These are phyloP conservation scores for Yarrowia sp. DNA, from an alignment of 805 yeast species.

Conservation along the genomic window DNA sequence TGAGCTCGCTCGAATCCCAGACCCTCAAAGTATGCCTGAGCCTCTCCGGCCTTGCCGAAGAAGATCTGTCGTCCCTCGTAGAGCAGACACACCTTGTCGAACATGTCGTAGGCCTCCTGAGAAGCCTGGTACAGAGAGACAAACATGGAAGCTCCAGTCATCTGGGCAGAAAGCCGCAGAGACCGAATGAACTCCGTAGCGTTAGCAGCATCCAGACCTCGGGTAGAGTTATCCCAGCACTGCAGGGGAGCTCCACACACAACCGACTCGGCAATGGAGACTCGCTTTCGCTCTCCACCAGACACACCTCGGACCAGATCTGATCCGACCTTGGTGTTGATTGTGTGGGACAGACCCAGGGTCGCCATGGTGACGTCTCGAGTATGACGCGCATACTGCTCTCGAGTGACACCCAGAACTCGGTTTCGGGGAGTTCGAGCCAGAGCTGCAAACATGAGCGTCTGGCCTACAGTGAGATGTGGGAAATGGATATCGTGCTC, in stretches of 20 bases:
- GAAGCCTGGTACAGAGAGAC: constrained; percentile 75
- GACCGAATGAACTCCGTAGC: constrained; percentile 70
- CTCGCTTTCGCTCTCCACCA: constrained; percentile 78
- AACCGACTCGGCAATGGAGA: constrained; percentile 68
- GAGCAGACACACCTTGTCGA: constrained; percentile 66
- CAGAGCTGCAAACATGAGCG: constrained; percentile 67
- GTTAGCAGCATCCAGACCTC: constrained; percentile 75
- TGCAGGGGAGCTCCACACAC: constrained; percentile 57
- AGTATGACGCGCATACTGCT: constrained; percentile 60
- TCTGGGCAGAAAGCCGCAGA: constrained; percentile 64
- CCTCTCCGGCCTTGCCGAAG: constrained; percentile 61
- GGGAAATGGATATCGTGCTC: constrained; percentile 75
- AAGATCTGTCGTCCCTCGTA: constrained; percentile 68
- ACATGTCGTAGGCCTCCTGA: constrained; percentile 65
- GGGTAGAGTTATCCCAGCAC: constrained; percentile 74
- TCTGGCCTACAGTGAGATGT: constrained; percentile 69
- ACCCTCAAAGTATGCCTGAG: constrained; percentile 57
- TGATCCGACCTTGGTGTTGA: constrained; percentile 68
- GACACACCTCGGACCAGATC: constrained; percentile 74
- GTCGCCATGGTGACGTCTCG: constrained; percentile 62
- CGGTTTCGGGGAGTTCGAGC: constrained; percentile 69
- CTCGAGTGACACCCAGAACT: constrained; percentile 65
- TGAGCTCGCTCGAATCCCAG: constrained; percentile 65
- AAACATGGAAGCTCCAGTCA: constrained; percentile 63
- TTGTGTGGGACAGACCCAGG: constrained; percentile 59